Percentiles rank a stretch among this genome's conserved stretches.
Conservation (phyloP, 1,139 yeast genomes). For the Debaryomycetaceae sp. region DNA sequence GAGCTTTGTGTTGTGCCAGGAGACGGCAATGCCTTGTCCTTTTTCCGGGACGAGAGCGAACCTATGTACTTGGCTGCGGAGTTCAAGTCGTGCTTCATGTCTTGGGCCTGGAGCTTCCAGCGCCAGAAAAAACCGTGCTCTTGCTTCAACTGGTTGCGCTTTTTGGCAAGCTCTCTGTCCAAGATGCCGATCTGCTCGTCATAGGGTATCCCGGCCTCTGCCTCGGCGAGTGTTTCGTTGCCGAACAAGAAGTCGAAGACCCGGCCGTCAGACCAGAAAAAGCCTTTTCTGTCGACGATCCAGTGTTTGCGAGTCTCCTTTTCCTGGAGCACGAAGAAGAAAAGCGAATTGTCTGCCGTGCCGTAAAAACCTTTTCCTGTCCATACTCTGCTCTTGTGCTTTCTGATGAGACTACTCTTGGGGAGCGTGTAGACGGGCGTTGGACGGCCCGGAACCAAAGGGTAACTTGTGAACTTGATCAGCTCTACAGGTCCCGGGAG, state of each 20-base stretch:
- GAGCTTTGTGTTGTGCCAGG: neutral
- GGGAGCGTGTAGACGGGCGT: conserved; percentile 75
- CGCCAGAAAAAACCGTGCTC: conserved; percentile 41
- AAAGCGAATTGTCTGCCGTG: conserved; percentile 69
- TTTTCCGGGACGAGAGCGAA: conserved; percentile 1
- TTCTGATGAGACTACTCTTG: conserved; percentile 50
- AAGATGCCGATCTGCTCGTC: conserved; percentile 51
- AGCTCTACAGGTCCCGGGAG: conserved; percentile 58
- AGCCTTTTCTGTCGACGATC: conserved; percentile 81
- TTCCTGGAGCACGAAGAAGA: conserved; percentile 71
- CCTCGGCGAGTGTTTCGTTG: conserved; percentile 68
- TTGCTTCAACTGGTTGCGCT: conserved; percentile 34
- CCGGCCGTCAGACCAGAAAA: conserved; percentile 89
- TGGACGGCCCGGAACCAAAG: conserved; percentile 69
- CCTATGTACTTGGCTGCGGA: conserved; percentile 18
- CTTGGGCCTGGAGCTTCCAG: conserved; percentile 37
- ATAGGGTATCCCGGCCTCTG: conserved; percentile 72
- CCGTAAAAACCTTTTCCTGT: conserved; percentile 88
- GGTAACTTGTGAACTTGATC: conserved; percentile 68
- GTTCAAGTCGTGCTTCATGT: conserved; percentile 28
- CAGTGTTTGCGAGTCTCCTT: conserved; percentile 51
- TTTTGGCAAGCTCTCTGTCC: conserved; percentile 36
- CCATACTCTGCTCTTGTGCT: conserved; percentile 67
- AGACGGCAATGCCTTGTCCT: neutral
- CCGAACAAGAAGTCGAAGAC: conserved; percentile 79